Base-by-base conservation (phyloP, 1,284 basidiomycete genomes). In the Meira miltonrushii region DNA sequence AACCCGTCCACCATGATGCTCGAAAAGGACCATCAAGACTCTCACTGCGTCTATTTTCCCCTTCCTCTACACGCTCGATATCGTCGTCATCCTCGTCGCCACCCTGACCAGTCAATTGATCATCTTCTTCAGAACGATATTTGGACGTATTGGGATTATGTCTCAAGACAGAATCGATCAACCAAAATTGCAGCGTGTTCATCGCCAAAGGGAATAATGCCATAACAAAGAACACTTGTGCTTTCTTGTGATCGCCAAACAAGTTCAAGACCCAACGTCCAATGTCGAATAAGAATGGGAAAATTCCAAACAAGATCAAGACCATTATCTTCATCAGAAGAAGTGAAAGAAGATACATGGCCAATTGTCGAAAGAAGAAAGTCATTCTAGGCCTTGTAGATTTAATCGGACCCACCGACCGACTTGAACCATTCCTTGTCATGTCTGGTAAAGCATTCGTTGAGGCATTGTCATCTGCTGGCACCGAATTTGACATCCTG, bases 191-290 rank as follows among this genome's bases (percentile, higher is more conserved):
- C 13, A 76, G 38, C 10, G 68, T 65, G 58, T 78, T 96, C 92
- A 95, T 95, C 59, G 88, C 82, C 62, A 93, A 87, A 1, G 93
- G 93, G 80, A 95, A 93, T 51, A 96, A 77, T 57, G 91, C 90
- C 89, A 96, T 94, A 39, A 87, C 87, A 70, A 66, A 72, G 46
- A 80, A 68, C 28, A 80, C 74, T 53, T 75, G 74, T 13, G 64
- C 50, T 17, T 66, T 62, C 80, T 85, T 55, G 81, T 82, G 67
- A 17, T 65, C 67, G 54, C 83, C 85, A 25, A 91, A 86, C 86
- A 90, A 91, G 62, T 85, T 84, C 38, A 98, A 81, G 12, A 94
- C 79, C 87, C 87, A 92, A 58, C 88, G 87, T 13, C 88, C 90
- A 25, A 89, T 77, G 12, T 82, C 81, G 69, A 88, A 87, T 49